These are phyloP conservation scores for Xylaria sp. DNA, from an alignment of 2,329 filamentous ascomycete species.

Conservation along the genomic window DNA sequence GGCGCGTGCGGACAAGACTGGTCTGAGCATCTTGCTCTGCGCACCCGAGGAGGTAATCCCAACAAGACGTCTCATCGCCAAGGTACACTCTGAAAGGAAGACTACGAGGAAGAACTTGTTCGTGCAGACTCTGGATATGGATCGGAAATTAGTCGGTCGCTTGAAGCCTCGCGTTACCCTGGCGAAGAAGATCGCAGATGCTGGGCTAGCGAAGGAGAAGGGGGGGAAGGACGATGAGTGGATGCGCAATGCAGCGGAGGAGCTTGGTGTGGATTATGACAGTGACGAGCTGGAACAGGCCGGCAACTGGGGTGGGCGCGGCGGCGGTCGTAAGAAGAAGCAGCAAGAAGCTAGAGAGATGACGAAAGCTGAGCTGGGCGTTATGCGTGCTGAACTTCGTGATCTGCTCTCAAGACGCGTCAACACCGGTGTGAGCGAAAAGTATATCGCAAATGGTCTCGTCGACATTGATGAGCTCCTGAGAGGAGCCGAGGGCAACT, in stretches of 20 bases:
- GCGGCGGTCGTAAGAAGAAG: slow-evolving; percentile 74
- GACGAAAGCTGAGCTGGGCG: slow-evolving; percentile 75
- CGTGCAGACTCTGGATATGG: slow-evolving; percentile 81
- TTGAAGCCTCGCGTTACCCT: slow-evolving; percentile 79
- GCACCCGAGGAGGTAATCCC: slow-evolving; percentile 88
- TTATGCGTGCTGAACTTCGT: slow-evolving; percentile 73
- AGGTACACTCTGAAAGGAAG: slow-evolving; percentile 74
- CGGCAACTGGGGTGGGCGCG: slow-evolving; percentile 69
- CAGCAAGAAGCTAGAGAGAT: slow-evolving; percentile 71
- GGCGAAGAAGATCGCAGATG: slow-evolving; percentile 87
- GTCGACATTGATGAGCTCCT: slow-evolving; percentile 80
- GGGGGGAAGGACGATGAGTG: slow-evolving; percentile 82
- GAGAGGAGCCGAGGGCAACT: slow-evolving; percentile 68
- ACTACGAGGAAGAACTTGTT: slow-evolving; percentile 63
- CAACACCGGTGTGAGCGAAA: slow-evolving; percentile 86
- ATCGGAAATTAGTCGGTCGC: slow-evolving; percentile 76
- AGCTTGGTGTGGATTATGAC: slow-evolving; percentile 93
- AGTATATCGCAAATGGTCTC: slow-evolving; percentile 81
- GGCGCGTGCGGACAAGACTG: slow-evolving; percentile 78
- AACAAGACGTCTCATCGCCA: slow-evolving; percentile 81
- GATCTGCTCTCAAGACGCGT: slow-evolving; percentile 73
- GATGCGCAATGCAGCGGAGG: slow-evolving; percentile 83
- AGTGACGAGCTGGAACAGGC: slow-evolving; percentile 78
- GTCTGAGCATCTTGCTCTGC: slow-evolving; percentile 86
- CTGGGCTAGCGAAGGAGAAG: slow-evolving; percentile 84